Base-by-base conservation (phyloP, 176 grass and related monocot genomes). In the Dendrocalamus sinicus region DNA sequence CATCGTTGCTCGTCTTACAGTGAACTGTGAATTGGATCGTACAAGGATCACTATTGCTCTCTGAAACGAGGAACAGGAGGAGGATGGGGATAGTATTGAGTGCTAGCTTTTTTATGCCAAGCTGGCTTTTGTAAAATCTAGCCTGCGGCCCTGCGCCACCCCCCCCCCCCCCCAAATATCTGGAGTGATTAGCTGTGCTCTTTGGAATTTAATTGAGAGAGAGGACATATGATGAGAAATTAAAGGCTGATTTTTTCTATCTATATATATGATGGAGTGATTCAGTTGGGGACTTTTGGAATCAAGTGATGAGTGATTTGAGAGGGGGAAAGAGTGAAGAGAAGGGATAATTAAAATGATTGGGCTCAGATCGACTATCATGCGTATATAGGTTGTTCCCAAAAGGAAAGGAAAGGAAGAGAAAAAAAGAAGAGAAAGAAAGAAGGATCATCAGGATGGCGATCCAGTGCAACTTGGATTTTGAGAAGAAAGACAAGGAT, bases 1-100 rank as follows among this genome's bases (percentile, higher is more conserved):
- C 83, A 58, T 80, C 67, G 46, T 57, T 79, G 37, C 8, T 68
- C 50, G 39, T 80, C 79, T 84, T 80, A 70, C 70, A 75, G 89
- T 35, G 14, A 12, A 67, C 47, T 45, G 40, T 79, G 79, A 41
- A 83, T 48, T 13, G 60, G 65, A 53, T 72, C 78, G 83, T 86
- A 45, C 83, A 77, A 9, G 72, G 67, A 54, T 72, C 69, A 65
- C 67, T 15, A 13, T 24, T 70, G 68, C 63, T 54, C 32, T 67
- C 44, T 32, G 79, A 57, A 73, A 73, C 20, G 67, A 86, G 20
- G 48, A 47, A 66, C 44, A 60, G 22, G 65, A 50, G 9, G 35
- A 68, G 78, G 61, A 20, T 2, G 77, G n/a, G 57, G 59, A 76
- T 67, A 66, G 60, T 67, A 84, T 44, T 43, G 46, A 84, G 82